Percentiles rank a stretch among this genome's conserved stretches.
These are phyloP conservation scores for Lactifluus rugatus DNA, from an alignment of 768 basidiomycete species.

Conservation along the genomic window DNA sequence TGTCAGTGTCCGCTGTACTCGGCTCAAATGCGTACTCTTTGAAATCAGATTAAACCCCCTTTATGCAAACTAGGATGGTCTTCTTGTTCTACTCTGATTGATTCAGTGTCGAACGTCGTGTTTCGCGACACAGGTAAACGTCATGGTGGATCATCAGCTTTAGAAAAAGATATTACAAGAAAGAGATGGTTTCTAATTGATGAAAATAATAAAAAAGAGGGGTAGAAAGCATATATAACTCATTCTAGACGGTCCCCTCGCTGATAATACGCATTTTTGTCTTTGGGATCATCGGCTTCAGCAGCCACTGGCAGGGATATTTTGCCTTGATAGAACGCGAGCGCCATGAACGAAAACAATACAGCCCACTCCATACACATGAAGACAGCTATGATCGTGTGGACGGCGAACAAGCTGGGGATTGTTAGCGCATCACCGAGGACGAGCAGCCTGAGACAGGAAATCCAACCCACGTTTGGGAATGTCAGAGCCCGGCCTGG, in stretches of 20 bases:
- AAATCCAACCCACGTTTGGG: conserved; percentile 42
- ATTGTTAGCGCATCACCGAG: conserved; percentile 36
- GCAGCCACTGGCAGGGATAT: conserved; percentile 38
- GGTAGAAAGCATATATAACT: neutral
- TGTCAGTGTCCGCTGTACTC: too few species aligned
- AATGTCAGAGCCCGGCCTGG: conserved; percentile 39
- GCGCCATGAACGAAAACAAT: conserved; percentile 32
- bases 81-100: neutral
- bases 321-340: conserved; percentile 35
- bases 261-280: conserved; percentile 14
- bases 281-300: conserved; percentile 35
- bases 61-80: neutral
- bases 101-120: neutral
- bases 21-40: too few species aligned
- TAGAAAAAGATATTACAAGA: neutral
- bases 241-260: neutral
- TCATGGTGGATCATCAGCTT: neutral
- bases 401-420: conserved; percentile 31
- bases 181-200: neutral
- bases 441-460: conserved; percentile 29
- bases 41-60: too few species aligned
- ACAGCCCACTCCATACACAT: conserved; percentile 35
- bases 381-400: conserved; percentile 32
- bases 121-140: neutral
- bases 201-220: neutral